phyloP scores from a whole-genome alignment of 2,329 filamentous ascomycete genomes.

The Aspergillus pseudonomiae region DNA sequence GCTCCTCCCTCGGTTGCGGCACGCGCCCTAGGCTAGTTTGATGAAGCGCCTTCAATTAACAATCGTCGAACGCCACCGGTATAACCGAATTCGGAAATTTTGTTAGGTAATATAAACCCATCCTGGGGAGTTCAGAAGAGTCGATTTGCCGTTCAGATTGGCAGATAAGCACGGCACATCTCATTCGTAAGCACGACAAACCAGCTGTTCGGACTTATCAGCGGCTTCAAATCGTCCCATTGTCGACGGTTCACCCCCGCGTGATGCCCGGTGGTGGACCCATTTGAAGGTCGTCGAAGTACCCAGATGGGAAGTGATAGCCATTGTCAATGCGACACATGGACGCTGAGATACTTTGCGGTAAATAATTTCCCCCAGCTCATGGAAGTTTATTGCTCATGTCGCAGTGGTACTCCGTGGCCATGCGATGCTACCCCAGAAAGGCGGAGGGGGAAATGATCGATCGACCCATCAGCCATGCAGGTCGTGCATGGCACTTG shows the following conservation, averaged over 20 bases:
- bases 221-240: background rate
- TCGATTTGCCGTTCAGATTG: conserved; percentile 1
- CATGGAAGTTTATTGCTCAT: conserved; percentile 2
- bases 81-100: conserved; percentile 20
- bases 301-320: background rate
- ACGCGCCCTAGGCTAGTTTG: background rate
- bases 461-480: conserved; percentile 6
- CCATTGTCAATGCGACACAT: background rate
- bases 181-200: conserved; percentile 17
- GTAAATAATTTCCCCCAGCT: background rate
- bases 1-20: conserved; percentile 8
- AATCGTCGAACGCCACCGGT: conserved; percentile 12
- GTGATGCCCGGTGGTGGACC: background rate
- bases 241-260: conserved; percentile 7
- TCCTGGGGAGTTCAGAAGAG: background rate
- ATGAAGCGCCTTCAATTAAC: background rate
- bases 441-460: conserved; percentile 12
- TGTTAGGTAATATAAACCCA: conserved; percentile 27
- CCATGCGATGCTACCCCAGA: conserved; percentile 16
- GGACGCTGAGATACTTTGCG: background rate
- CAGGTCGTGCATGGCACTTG: background rate
- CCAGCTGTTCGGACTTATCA: conserved; percentile 3
- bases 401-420: background rate
- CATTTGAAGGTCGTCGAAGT: background rate
- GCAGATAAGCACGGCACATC: conserved; percentile 22